A percentile compares a stretch with the other conserved stretches of the same genome.
Conservation (phyloP, 2,329 filamentous ascomycete species). For the Helicocarpus griseus region DNA sequence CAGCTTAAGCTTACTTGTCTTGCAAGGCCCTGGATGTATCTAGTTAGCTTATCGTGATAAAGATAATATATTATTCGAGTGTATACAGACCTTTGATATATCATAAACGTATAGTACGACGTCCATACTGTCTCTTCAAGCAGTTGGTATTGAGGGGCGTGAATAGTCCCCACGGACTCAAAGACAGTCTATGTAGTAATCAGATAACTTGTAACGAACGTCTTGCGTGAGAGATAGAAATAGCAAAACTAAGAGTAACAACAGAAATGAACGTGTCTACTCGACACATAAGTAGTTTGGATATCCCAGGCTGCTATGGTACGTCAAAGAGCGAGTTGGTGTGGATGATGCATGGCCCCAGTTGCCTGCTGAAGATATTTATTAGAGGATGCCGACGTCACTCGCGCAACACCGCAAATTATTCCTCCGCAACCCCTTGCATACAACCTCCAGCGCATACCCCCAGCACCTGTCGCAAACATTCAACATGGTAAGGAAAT, state of each 20-base stretch:
- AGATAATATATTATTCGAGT: slow-evolving; percentile 4
- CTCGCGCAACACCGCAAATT: not conserved
- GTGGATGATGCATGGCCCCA: too few species aligned
- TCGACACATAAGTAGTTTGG: not conserved
- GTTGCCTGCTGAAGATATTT: too few species aligned
- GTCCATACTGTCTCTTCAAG: slow-evolving; percentile 51
- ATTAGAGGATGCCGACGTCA: slow-evolving; percentile 2
- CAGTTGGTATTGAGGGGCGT: too few species aligned
- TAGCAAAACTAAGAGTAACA: not conserved
- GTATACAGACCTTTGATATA: slow-evolving; percentile 47
- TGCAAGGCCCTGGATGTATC: slow-evolving; percentile 41
- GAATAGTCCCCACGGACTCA: too few species aligned
- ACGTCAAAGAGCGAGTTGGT: not conserved
- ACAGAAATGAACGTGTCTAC: not conserved
- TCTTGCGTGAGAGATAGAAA: not conserved
- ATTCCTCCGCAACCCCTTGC: not conserved
- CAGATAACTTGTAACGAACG: too few species aligned
- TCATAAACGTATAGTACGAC: slow-evolving; percentile 72
- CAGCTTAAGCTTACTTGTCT: slow-evolving; percentile 30
- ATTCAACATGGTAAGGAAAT: not conserved
- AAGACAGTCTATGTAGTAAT: not conserved
- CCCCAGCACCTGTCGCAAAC: not conserved
- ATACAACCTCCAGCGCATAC: not conserved
- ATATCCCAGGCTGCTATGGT: slow-evolving; percentile 1
- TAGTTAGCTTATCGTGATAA: not conserved